Evolutionary conservation across 805 yeast species (phyloP), one percentile per base, ranked within the genome.

Genomic region (Yarrowia bubula): DNA sequence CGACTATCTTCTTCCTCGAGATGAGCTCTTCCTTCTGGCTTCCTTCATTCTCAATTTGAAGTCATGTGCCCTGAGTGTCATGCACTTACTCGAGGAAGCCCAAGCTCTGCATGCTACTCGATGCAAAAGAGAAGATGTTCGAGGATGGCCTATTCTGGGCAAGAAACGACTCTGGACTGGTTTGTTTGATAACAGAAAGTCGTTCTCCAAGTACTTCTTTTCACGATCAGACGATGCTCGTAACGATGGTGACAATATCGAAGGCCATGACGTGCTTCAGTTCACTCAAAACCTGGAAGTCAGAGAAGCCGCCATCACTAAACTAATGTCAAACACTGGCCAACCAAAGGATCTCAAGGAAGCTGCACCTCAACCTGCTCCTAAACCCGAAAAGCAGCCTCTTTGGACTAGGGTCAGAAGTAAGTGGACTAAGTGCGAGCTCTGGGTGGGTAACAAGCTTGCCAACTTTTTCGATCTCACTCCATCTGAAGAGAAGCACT

Each of bases 21-120:
- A 82, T 66, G 83, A 82, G 68, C 77, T 80, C 74, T 83, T 83
- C 67, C 68, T 83, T 14, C 65, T 83, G 3, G 81, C 85, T 0
- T 81, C 84, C 0, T 83, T 82, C 69, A 65, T 83, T 28, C 76
- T 82, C 73, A 83, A 83, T 68, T 73, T 80, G 33, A 58, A 58
- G 51, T 43, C 64, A 2, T 47, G 50, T 18, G 64, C 64, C 1
- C 7, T 43, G 13, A 58, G 51, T 33, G 9, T 44, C 41, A 22
- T 58, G 51, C 10, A 18, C 9, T 13, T 58, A 33, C 51, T 58
- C 2, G 51, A 43, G 1, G 64, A 58, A 9, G 64, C 64, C 22
- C 51, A 43, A 11, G 22, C 10, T 5, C 35, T 58, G 18, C 43
- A 58, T 14, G 42, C 39, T 2, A 44, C 51, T 5, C 41, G 64